Evolutionary conservation across 73 alveolate genomes (phyloP).

Genomic region (Stentor coeruleus): DNA sequence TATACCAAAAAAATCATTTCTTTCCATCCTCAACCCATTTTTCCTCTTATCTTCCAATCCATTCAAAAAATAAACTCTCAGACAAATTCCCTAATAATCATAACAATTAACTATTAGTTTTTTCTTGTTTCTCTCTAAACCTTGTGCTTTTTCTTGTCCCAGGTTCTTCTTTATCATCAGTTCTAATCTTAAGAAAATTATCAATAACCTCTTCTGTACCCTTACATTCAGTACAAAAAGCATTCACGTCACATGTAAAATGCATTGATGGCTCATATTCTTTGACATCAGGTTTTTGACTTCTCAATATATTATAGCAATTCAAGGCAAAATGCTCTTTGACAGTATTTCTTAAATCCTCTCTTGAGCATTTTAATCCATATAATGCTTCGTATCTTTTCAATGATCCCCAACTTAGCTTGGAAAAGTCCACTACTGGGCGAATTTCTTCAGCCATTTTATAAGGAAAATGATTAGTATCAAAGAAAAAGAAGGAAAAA

Average conservation of each 20-base stretch:
- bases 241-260: background rate
- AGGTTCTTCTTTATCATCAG: conserved; percentile 27
- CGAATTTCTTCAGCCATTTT: background rate
- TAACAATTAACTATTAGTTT: background rate
- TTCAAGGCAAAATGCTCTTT: conserved; percentile 19
- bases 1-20: no score
- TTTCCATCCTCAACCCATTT: no score
- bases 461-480: no score
- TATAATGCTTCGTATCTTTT: conserved; percentile 13
- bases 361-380: background rate
- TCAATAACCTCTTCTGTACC: conserved; percentile 12
- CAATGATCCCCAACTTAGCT: conserved; percentile 16
- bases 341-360: background rate
- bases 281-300: conserved; percentile 16
- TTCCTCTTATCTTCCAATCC: background rate
- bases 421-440: conserved; percentile 24
- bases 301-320: conserved; percentile 8
- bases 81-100: no score
- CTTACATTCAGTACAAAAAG: conserved; percentile 9
- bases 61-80: background rate
- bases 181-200: background rate
- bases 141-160: conserved; percentile 26
- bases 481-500: no score
- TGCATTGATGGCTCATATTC: background rate
- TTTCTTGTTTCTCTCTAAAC: conserved; percentile 19